Base-by-base conservation (phyloP, 2,329 filamentous ascomycete species). In the Phialophora macrospora region DNA sequence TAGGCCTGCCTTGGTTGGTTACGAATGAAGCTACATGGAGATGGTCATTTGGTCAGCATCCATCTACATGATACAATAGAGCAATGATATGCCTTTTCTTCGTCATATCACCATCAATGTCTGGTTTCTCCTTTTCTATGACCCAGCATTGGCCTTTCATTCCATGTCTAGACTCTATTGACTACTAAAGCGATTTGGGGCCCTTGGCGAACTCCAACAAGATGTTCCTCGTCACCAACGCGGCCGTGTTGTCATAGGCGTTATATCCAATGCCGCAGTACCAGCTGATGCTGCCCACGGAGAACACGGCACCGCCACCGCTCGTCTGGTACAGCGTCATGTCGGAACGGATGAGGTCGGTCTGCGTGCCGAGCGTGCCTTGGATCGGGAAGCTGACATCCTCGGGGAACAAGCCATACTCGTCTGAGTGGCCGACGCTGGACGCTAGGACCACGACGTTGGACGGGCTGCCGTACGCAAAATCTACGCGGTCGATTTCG, bases 401-500 rank as follows among this genome's bases (percentile, higher is more conserved):
- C 34, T 69, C 67, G 8, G 58, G 30, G 17, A 54, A 57, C 30
- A 69, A 62, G 48, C 71, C 71, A 63, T 74, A 75, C 24, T 6
- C 63, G 34, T 69, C 68, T 11, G 68, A 51, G 49, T 68, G 63
- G 30, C 60, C 57, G 11, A 62, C 63, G 38, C 61, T 73, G 6
- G 73, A 71, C 26, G 73, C 73, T 17, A 77, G 55, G 4, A 77
- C 57, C 4, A 76, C 66, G 1, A 72, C 70, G 60, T 77, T 74
- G 1, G 59, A 22, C 0, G 77, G 76, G n/a, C 73, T 75, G 0
- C 76, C 76, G 14, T 74, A 69, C 8, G 49, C 60, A 60, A 72
- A 70, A 55, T 78, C 76, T n/a, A 75, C 62, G 5, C 75, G 68
- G 67, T 78, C 77, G 56, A 78, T 75, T 65, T 78, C 76, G 51